Evolutionary conservation across 2,329 filamentous ascomycete genomes (phyloP).

Genomic region (Claviceps quebecensis): DNA sequence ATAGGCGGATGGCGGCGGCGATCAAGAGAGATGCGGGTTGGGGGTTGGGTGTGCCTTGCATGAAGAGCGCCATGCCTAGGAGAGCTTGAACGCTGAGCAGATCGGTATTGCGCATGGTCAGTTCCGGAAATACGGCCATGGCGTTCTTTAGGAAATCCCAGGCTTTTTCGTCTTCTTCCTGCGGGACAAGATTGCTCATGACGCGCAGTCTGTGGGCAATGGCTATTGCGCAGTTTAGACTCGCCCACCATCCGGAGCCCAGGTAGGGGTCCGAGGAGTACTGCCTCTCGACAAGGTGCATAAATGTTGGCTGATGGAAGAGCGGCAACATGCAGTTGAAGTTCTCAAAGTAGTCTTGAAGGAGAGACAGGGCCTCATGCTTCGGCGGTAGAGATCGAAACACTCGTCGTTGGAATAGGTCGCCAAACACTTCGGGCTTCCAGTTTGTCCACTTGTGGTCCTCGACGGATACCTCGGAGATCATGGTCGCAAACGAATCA

Average conservation of each 20-base stretch:
- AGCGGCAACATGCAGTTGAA: conserved; percentile 99
- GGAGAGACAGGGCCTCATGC: conserved; percentile 71
- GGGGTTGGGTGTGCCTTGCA: conserved; percentile 92
- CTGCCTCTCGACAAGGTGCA: conserved; percentile 89
- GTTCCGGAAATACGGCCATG: conserved; percentile 79
- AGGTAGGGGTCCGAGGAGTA: conserved; percentile 88
- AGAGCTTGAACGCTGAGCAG: conserved; percentile 88
- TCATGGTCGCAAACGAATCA: conserved; percentile 86
- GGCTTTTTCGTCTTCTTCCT: conserved; percentile 85
- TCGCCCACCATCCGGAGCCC: conserved; percentile 97
- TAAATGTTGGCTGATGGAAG: conserved; percentile 95
- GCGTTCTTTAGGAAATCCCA: conserved; percentile 97
- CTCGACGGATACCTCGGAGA: conserved; percentile 76
- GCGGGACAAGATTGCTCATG: conserved; percentile 84
- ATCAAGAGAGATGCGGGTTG: conserved; percentile 88
- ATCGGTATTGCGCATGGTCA: conserved; percentile 93
- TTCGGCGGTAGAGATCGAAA: conserved; percentile 76
- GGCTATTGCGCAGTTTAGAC: conserved; percentile 84
- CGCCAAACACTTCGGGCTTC: conserved; percentile 94
- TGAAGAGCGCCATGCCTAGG: conserved; percentile 83
- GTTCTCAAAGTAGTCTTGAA: conserved; percentile 93
- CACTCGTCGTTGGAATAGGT: conserved; percentile 74
- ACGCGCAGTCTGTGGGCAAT: conserved; percentile 84
- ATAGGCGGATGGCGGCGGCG: conserved; percentile 75
- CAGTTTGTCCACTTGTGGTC: conserved; percentile 95